phyloP scores from a whole-genome alignment of 129 eudicot species.

The Calendula officinalis region DNA sequence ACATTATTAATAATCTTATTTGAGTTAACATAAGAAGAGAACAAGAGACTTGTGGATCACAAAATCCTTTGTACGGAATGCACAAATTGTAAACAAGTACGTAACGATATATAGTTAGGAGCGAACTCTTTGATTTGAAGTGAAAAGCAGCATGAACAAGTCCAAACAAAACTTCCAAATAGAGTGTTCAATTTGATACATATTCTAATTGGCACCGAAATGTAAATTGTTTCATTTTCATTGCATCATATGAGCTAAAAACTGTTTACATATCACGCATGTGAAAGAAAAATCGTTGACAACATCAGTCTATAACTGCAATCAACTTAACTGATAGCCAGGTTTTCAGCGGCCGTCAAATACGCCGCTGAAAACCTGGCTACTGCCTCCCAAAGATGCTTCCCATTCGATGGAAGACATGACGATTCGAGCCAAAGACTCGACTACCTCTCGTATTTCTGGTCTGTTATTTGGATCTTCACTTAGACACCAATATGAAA shows the following conservation, averaged over 20 bases:
- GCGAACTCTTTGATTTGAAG: not conserved
- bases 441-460: slow-evolving; percentile 76
- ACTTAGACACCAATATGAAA: slow-evolving; percentile 73
- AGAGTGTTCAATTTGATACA: too few species aligned
- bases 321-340: not conserved
- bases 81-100: too few species aligned
- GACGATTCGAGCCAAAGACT: slow-evolving; percentile 53
- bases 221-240: slow-evolving; percentile 7
- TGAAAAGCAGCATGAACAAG: slow-evolving; percentile 3
- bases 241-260: slow-evolving; percentile 18
- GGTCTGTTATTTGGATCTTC: slow-evolving; percentile 77
- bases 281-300: slow-evolving; percentile 4
- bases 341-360: slow-evolving; percentile 53
- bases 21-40: too few species aligned
- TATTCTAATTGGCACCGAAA: not conserved
- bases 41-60: too few species aligned
- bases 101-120: not conserved
- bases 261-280: slow-evolving; percentile 9
- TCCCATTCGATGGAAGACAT: slow-evolving; percentile 78
- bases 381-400: slow-evolving; percentile 75
- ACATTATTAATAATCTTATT: too few species aligned
- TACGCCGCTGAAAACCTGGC: slow-evolving; percentile 83
- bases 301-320: slow-evolving; percentile 15
- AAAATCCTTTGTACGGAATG: too few species aligned
- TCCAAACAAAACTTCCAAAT: not conserved